Percentiles rank a stretch among this genome's conserved stretches.
phyloP scores from a whole-genome alignment of 179 eudicot genomes.

The Amaranthus tricolor region DNA sequence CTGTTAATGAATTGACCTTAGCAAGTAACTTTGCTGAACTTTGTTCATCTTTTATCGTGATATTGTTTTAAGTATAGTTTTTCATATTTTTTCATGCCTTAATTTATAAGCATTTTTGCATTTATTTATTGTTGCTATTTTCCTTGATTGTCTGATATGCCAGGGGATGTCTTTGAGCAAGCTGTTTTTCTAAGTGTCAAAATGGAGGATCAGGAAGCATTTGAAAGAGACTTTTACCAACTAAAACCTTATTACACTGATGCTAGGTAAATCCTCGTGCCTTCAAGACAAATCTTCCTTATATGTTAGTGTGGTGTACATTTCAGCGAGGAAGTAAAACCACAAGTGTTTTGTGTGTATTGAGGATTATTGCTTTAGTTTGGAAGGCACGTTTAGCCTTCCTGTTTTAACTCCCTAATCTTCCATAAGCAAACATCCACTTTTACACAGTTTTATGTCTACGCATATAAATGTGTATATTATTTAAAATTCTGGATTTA shows the following conservation, averaged over 20 bases:
- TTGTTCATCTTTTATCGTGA: not conserved
- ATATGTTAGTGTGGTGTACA: not conserved
- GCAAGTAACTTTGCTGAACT: slow-evolving; percentile 57
- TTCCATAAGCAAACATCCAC: not conserved
- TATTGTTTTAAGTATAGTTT: not conserved
- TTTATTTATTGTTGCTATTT: not conserved
- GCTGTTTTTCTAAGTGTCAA: slow-evolving; percentile 92
- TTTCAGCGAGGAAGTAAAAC: not conserved
- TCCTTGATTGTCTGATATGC: not conserved
- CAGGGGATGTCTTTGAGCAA: slow-evolving; percentile 96
- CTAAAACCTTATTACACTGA: slow-evolving; percentile 96
- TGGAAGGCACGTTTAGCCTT: not conserved
- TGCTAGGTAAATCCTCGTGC: slow-evolving; percentile 45
- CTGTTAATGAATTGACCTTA: slow-evolving; percentile 66
- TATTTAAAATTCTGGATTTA: not conserved
- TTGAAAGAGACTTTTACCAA: slow-evolving; percentile 94
- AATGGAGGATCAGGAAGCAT: slow-evolving; percentile 89
- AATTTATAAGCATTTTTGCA: slow-evolving; percentile 4
- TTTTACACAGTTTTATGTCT: not conserved
- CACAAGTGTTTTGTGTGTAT: not conserved
- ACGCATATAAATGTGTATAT: not conserved
- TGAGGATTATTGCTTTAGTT: not conserved
- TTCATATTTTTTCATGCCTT: not conserved
- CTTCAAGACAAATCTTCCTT: not conserved
- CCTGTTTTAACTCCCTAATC: not conserved